Percentiles rank a stretch among this genome's conserved stretches.
These are phyloP conservation scores for Drechslerella dactyloides DNA, from an alignment of 2,329 filamentous ascomycete species.

Conservation along the genomic window DNA sequence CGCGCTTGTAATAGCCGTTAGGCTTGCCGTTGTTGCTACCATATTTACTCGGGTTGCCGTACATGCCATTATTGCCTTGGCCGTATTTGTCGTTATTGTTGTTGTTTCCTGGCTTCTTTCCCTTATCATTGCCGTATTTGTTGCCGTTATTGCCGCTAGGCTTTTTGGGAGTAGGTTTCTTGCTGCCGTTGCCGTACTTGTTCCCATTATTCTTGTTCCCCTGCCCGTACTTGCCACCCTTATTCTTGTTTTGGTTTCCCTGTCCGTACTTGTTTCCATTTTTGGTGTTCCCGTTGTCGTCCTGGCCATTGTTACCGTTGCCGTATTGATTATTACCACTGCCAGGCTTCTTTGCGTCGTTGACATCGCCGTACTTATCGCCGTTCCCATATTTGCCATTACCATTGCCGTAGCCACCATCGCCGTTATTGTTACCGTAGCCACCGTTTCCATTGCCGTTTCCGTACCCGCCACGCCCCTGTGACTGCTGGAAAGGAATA, in stretches of 20 bases:
- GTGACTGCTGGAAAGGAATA: too few species aligned
- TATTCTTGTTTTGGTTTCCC: not conserved
- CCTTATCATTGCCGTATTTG: not conserved
- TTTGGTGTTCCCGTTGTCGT: not conserved
- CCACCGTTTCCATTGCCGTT: not conserved
- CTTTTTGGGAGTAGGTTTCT: not conserved
- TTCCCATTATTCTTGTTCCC: slow-evolving; percentile 7
- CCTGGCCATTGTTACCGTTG: not conserved
- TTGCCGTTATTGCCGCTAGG: not conserved
- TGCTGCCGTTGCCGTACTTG: slow-evolving; percentile 54
- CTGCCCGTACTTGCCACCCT: not conserved
- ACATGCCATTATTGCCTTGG: not conserved
- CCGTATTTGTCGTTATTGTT: not conserved
- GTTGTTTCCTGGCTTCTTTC: not conserved
- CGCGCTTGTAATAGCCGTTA: not conserved
- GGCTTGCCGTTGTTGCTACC: not conserved
- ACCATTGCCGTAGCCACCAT: not conserved
- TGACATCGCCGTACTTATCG: not conserved
- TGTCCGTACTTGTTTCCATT: not conserved
- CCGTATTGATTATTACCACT: not conserved
- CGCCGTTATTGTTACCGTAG: not conserved
- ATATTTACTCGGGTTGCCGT: too few species aligned
- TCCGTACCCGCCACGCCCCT: not conserved
- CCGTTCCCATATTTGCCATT: not conserved
- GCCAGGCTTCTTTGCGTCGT: not conserved